Base-by-base conservation (phyloP, 352 stramenopile genomes). In the Globisporangium paddicum region DNA sequence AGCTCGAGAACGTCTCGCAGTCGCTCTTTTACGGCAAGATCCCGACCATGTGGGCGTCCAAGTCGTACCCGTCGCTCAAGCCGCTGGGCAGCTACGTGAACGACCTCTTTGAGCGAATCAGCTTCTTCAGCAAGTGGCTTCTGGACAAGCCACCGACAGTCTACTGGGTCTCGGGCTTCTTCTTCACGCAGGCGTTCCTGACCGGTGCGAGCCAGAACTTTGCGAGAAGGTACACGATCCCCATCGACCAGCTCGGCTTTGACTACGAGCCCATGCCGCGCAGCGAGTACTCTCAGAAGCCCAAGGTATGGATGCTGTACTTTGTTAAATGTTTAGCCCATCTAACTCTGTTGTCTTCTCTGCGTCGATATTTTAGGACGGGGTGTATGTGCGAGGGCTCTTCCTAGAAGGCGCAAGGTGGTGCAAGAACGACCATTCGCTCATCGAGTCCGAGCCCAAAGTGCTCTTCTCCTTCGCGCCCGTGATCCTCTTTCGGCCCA, bases 151-250 rank as follows among this genome's bases (percentile, higher is more conserved):
- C 90, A 13, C 93, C 93, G 4, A 69, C 79, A 9, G 82, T 97
- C 8, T 98, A 95, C 68, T 98, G 94, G 95, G 84, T 98, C 55
- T 96, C 82, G 19, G 92, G 94, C 0, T 98, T 98, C 67, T 98
- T 98, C 72, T 98, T 98, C 74, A 96, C 95, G 3, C 89, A 98
- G 72, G 93, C 94, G 14, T 98, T 98, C 69, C 71, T 98, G 45
- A 98, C 95, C 0, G 94, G 95, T 30, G 93, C 89, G 40, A 93
- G 94, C 58, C 95, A 98, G 66, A 98, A 98, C 63, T 98, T 81
- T 57, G 95, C 95, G 10, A 77, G 95, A 2, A 92, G 93, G 61
- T 94, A 98, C 65, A 91, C 84, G 60, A 72, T 97, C 40, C 90
- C 95, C 1, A 98, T 98, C 60, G 94, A 92, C 60, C 79, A 92